Evolutionary conservation across 192 early-diverging fungal species (phyloP).

Genomic region (Martensiomyces pterosporus): DNA sequence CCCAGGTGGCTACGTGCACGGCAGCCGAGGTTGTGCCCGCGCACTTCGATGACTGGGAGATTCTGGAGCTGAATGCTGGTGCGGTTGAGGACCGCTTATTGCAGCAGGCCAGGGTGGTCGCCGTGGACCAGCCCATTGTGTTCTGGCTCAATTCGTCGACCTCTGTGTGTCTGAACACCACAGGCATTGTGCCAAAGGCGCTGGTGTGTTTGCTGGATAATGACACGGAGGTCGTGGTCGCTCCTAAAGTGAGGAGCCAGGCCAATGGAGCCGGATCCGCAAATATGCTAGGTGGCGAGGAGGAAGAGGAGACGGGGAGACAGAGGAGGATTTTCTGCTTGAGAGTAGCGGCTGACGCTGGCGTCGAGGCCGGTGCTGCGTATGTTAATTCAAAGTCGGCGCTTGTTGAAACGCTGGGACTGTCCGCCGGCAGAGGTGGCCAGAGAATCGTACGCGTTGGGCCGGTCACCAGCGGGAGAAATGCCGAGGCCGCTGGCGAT

Average conservation of each 20-base stretch:
- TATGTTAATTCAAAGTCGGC: slow-evolving; percentile 27
- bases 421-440: too few species aligned
- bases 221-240: slow-evolving; percentile 68
- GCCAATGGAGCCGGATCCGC: neutral
- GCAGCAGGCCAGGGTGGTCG: slow-evolving; percentile 65
- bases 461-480: too few species aligned
- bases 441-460: too few species aligned
- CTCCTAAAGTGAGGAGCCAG: slow-evolving; percentile 58
- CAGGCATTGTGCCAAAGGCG: slow-evolving; percentile 38
- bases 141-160: slow-evolving; percentile 73
- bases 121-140: slow-evolving; percentile 60
- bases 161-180: slow-evolving; percentile 53
- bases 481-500: too few species aligned
- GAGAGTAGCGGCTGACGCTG: slow-evolving; percentile 27
- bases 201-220: slow-evolving; percentile 55
- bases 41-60: slow-evolving; percentile 78
- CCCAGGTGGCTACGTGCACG: slow-evolving; percentile 52
- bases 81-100: slow-evolving; percentile 68
- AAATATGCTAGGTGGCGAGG: neutral
- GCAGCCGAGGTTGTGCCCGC: slow-evolving; percentile 65
- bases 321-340: slow-evolving; percentile 15
- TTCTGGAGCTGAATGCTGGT: slow-evolving; percentile 71
- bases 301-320: slow-evolving; percentile 16
- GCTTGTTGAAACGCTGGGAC: slow-evolving; percentile 22
- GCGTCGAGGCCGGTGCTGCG: slow-evolving; percentile 26